phyloP scores from a whole-genome alignment of 139 green algal genomes.

The Limnomonas spitsbergensis region DNA sequence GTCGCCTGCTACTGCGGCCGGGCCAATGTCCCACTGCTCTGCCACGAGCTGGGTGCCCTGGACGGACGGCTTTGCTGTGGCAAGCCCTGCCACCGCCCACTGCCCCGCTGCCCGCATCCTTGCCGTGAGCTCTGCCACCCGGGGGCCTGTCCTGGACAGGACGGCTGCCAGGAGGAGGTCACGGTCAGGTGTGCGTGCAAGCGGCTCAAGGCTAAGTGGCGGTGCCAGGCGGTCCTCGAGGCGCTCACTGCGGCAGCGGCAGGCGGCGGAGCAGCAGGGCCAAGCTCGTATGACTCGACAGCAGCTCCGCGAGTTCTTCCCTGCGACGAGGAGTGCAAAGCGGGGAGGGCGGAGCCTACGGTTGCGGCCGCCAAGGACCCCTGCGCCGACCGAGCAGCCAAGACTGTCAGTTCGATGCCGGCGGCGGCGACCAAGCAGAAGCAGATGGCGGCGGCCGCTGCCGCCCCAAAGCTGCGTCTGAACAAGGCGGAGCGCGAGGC shows the following conservation, averaged over 20 bases:
- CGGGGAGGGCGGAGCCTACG: too few relatives aligned
- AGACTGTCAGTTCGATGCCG: background rate
- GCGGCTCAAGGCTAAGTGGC: constrained; percentile 55
- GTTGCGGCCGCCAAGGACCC: too few relatives aligned
- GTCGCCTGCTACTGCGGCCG: constrained; percentile 63
- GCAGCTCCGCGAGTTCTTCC: constrained; percentile 51
- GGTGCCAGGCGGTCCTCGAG: constrained; percentile 51
- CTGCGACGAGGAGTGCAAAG: constrained; percentile 54
- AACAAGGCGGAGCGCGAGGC: constrained; percentile 16
- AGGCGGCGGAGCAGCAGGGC: background rate
- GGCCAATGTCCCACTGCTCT: constrained; percentile 55
- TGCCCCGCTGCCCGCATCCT: constrained; percentile 59
- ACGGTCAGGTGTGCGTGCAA: constrained; percentile 68
- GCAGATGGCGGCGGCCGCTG: background rate
- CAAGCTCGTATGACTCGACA: constrained; percentile 32
- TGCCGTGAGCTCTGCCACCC: constrained; percentile 60
- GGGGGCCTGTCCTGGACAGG: constrained; percentile 50
- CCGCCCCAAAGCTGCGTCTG: background rate
- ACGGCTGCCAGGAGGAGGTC: constrained; percentile 54
- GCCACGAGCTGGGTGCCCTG: constrained; percentile 30
- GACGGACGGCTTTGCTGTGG: constrained; percentile 47
- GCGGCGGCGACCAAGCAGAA: background rate
- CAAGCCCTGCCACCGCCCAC: constrained; percentile 57
- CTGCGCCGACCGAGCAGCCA: background rate
- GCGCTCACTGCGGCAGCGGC: constrained; percentile 35